A percentile compares a stretch with the other conserved stretches of the same genome.
These are phyloP conservation scores for Blastomyces silverae DNA, from an alignment of 2,329 filamentous ascomycete genomes.

Conservation along the genomic window DNA sequence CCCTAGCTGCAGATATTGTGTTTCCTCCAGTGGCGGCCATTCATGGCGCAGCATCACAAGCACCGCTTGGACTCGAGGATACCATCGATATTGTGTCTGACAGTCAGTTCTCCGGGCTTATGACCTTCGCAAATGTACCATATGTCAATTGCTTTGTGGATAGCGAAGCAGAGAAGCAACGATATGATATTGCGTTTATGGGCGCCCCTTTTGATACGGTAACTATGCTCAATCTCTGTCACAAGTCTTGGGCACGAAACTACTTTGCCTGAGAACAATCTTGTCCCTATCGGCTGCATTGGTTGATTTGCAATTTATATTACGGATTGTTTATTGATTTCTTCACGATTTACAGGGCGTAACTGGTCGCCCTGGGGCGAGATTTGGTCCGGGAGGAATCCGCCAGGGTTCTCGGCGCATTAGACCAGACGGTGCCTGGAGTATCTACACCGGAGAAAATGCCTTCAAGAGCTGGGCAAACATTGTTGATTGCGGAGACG, in stretches of 20 bases:
- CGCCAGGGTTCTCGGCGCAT: slow-evolving; percentile 75
- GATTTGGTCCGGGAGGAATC: slow-evolving; percentile 83
- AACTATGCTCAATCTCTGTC: slow-evolving; percentile 3
- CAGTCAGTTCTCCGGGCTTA: slow-evolving; percentile 62
- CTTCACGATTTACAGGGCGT: slow-evolving; percentile 38
- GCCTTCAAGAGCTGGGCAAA: slow-evolving; percentile 68
- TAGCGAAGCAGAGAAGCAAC: slow-evolving; percentile 44
- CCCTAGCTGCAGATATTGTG: slow-evolving; percentile 23
- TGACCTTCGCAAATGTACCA: slow-evolving; percentile 64
- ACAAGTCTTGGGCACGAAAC: background rate
- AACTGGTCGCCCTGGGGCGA: slow-evolving; percentile 61
- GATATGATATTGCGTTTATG: slow-evolving; percentile 65
- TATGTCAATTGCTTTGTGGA: slow-evolving; percentile 62
- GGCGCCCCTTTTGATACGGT: slow-evolving; percentile 67
- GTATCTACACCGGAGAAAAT: slow-evolving; percentile 75
- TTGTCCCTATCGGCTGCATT: slow-evolving; percentile 24
- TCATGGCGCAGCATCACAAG: slow-evolving; percentile 19
- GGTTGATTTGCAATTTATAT: slow-evolving; percentile 27
- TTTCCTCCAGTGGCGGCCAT: slow-evolving; percentile 28
- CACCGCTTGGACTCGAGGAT: slow-evolving; percentile 24
- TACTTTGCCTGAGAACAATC: background rate
- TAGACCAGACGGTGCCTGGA: slow-evolving; percentile 71
- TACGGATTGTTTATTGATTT: background rate
- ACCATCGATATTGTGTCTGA: slow-evolving; percentile 39
- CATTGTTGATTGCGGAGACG: slow-evolving; percentile 83